A percentile compares a stretch with the other conserved stretches of the same genome.
These are phyloP conservation scores for Jimgerdemannia flammicorona DNA, from an alignment of 192 early-diverging fungal species.

Conservation along the genomic window DNA sequence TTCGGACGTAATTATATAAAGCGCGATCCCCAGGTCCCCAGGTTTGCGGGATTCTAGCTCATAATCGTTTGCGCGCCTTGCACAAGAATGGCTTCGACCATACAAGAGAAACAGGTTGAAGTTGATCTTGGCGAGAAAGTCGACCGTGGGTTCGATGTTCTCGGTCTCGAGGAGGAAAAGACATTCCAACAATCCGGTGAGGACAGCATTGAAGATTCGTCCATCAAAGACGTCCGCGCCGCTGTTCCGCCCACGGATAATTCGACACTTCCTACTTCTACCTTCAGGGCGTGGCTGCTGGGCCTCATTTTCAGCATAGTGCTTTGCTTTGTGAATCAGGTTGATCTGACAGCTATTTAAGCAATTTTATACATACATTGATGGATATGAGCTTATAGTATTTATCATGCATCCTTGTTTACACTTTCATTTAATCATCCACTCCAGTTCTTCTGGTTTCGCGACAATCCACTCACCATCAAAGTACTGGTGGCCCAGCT, in stretches of 20 bases:
- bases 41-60: no score
- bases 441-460: constrained; percentile 68
- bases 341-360: no score
- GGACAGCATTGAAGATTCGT: constrained; percentile 39
- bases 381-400: no score
- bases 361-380: no score
- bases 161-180: constrained; percentile 17
- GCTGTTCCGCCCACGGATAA: constrained; percentile 68
- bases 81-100: constrained; percentile 17
- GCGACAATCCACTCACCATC: constrained; percentile 74
- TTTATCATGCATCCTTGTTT: neutral
- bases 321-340: constrained; percentile 66
- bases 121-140: constrained; percentile 9
- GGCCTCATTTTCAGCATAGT: constrained; percentile 61
- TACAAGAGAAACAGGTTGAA: constrained; percentile 18
- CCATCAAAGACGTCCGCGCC: constrained; percentile 68
- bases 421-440: constrained; percentile 20
- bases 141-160: neutral
- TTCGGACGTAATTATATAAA: no score
- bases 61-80: no score
- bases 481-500: constrained; percentile 70
- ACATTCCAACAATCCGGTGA: constrained; percentile 14
- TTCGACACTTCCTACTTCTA: constrained; percentile 57
- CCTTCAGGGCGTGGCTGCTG: constrained; percentile 71
- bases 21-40: no score